phyloP scores from a whole-genome alignment of 139 green algal species.

The Picocystis salinarum region DNA sequence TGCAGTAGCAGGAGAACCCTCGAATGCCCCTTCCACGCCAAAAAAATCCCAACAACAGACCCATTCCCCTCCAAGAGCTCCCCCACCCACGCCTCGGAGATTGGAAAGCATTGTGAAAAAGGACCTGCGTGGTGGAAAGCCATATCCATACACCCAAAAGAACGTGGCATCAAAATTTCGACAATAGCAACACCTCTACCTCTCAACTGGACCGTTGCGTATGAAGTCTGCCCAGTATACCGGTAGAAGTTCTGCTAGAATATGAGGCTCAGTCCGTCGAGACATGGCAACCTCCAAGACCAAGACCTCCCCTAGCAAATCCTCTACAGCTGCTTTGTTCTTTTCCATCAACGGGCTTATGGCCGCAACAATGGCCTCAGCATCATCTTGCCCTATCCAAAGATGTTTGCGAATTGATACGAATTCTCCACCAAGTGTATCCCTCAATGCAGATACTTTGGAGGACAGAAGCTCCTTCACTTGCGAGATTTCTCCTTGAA shows the following conservation, averaged over 20 bases:
- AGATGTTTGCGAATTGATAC: neutral
- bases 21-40: neutral
- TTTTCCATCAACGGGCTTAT: conserved; percentile 63
- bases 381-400: neutral
- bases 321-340: conserved; percentile 31
- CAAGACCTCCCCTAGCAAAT: conserved; percentile 50
- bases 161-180: too few relatives aligned
- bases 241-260: conserved; percentile 62
- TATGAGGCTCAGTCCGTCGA: conserved; percentile 27
- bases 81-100: neutral
- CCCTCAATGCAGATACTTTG: conserved; percentile 28
- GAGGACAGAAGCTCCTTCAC: conserved; percentile 35
- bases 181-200: too few relatives aligned
- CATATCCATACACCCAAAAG: too few relatives aligned
- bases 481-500: conserved; percentile 23
- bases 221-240: conserved; percentile 71
- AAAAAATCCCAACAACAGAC: neutral
- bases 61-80: neutral
- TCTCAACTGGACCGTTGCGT: conserved; percentile 41
- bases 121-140: neutral
- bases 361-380: neutral
- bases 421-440: conserved; percentile 10
- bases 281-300: conserved; percentile 34
- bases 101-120: neutral
- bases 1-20: neutral